Evolutionary conservation across 257 asterid species (phyloP), one percentile per base, ranked within the genome.

Genomic region (Phtheirospermum japonicum): DNA sequence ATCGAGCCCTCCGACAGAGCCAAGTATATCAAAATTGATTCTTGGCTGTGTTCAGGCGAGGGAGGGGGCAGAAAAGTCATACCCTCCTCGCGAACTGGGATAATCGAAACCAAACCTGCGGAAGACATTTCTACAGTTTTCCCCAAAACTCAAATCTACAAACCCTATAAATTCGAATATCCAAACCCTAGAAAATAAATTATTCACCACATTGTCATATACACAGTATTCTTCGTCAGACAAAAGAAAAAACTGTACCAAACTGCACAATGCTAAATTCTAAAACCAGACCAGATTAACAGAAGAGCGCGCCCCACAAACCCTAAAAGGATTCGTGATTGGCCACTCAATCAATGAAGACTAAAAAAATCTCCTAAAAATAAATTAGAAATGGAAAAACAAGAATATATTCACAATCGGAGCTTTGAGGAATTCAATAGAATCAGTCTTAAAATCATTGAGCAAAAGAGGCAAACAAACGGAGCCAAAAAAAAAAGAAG

Each of bases 1-100:
- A 61, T 57, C 8, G 96, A 83, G 55, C 84, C 97, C n/a, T 81
- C 96, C 7, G 95, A 67, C 77, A 79, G 73, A 62, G 82, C 82
- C 73, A 87, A 76, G 57, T 39, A 83, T 11, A 90, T 72, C 73
- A 63, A 40, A 59, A 90, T 80, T 30, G 84, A 76, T 20, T 83
- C 97, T 54, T 72, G 84, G 64, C 79, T 67, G 65, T 76, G 78
- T 50, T 63, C 73, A 51, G 79, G 75, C 16, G 74, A 78, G 16
- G 74, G 75, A 37, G 78, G 79, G 40, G 79, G 76, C 40, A 78
- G 63, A 61, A 81, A 68, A 1, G 76, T 52, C 71, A 80, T 4
- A 28, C 77, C 67, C 50, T 75, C 92, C 73, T 81, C 81, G 12
- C 67, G 73, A 64, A 78, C 57, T 2, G 90, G 88, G 64, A 75